Base-by-base conservation (phyloP, 2,329 filamentous ascomycete genomes). In the Diplodia intermedia region DNA sequence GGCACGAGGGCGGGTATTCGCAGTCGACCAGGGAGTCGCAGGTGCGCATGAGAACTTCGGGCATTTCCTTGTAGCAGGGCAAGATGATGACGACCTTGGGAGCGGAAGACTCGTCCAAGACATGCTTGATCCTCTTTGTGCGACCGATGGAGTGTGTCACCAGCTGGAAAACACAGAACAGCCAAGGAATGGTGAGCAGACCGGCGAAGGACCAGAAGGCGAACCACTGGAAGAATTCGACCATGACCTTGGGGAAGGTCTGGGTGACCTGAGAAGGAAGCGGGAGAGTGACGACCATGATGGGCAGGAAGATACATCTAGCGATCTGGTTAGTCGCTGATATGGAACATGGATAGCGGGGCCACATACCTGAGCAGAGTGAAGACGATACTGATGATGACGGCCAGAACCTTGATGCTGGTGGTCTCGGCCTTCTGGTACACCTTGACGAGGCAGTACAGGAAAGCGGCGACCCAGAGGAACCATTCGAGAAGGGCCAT, bases 51-150 rank as follows among this genome's bases (percentile, higher is more conserved):
- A 98, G 85, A 14, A 97, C 86, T 0, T 92, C 90, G 0, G 93
- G 92, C 36, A 93, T 89, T 76, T 98, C 95, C 75, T 95, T 93
- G 82, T 97, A 98, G 75, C 94, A 96, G 4, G 94, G 95, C 93
- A 98, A 97, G 69, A 98, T 90, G 69, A 98, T 91, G 71, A 97
- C 93, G 18, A 97, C 91, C 79, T 98, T 98, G 1, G 94, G 95
- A 0, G 95, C 94, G 0, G 90, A 93, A 2, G 87, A 82, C 76
- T 96, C 92, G 77, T 97, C 92, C 62, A 97, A 85, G 0, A 93
- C 88, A 71, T 92, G 87, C 77, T 96, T 94, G 76, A 97, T 92
- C 65, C 90, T 87, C 77, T 92, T 93, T 52, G 86, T 89, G 71
- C 93, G 88, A 26, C 94, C 94, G 31, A 98, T 84, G 40, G 92